These are phyloP conservation scores for Pyrrhoderma lamaoense DNA, from an alignment of 1,284 basidiomycete genomes.

Conservation along the genomic window DNA sequence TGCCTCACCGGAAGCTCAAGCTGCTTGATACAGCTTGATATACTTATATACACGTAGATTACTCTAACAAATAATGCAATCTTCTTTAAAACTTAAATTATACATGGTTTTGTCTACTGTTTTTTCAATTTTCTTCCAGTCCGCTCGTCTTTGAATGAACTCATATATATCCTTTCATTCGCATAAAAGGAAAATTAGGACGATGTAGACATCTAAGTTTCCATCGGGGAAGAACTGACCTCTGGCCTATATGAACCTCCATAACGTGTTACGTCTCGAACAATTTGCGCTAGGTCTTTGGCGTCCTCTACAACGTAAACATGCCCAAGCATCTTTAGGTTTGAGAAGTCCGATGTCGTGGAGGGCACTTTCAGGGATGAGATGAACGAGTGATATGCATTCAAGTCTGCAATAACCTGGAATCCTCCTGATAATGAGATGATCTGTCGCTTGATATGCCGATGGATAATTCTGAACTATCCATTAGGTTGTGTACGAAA, in stretches of 20 bases:
- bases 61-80: slow-evolving; percentile 56
- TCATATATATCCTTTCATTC: slow-evolving; percentile 78
- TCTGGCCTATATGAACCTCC: slow-evolving; percentile 91
- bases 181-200: not conserved
- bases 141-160: slow-evolving; percentile 85
- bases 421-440: slow-evolving; percentile 92
- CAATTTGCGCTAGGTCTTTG: slow-evolving; percentile 91
- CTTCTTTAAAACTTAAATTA: slow-evolving; percentile 86
- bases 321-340: slow-evolving; percentile 94
- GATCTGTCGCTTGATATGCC: slow-evolving; percentile 95
- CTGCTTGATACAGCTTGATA: not conserved
- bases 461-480: slow-evolving; percentile 79
- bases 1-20: not conserved
- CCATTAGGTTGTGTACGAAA: slow-evolving; percentile 24
- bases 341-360: slow-evolving; percentile 82
- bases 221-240: slow-evolving; percentile 34
- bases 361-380: slow-evolving; percentile 59
- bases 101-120: slow-evolving; percentile 95
- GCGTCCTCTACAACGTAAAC: slow-evolving; percentile 91
- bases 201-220: not conserved
- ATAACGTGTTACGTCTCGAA: slow-evolving; percentile 88
- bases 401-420: slow-evolving; percentile 93
- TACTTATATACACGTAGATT: not conserved
- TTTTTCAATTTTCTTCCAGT: slow-evolving; percentile 97
- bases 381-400: slow-evolving; percentile 88